A percentile compares a stretch with the other conserved stretches of the same genome.
Conservation (phyloP, 1,284 basidiomycete species). For the Pseudozyma flocculosa region DNA sequence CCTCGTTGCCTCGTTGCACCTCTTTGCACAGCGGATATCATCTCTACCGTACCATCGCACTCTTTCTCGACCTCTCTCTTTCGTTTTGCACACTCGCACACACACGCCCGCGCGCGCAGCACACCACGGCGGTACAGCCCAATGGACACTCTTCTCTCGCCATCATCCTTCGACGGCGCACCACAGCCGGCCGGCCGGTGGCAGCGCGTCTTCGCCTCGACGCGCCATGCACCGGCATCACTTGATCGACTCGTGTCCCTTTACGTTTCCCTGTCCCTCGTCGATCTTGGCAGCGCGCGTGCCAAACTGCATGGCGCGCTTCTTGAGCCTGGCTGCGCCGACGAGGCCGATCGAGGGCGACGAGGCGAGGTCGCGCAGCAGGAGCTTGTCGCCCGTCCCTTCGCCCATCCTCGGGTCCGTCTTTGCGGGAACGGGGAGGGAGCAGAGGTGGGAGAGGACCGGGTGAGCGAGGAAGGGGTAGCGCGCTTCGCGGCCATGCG, state of each 20-base stretch:
- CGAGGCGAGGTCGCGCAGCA: conserved; percentile 65
- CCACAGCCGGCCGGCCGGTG: no score
- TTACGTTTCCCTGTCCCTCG: conserved; percentile 57
- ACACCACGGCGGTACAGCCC: no score
- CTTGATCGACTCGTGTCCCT: conserved; percentile 44
- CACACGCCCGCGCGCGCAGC: no score
- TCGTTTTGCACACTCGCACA: no score
- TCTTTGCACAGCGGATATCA: no score
- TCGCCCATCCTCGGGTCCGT: conserved; percentile 50
- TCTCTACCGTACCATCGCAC: no score
- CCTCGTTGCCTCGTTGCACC: no score
- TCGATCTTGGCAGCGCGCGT: conserved; percentile 85
- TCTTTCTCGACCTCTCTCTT: no score
- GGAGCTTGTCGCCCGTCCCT: conserved; percentile 76
- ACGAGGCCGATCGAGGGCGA: conserved; percentile 13
- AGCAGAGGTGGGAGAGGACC: conserved; percentile 62
- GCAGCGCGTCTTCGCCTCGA: no score
- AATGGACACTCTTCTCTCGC: no score
- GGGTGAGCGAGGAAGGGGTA: conserved; percentile 47
- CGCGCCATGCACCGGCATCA: no score
- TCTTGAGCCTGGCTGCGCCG: conserved; percentile 69
- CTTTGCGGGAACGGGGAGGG: conserved; percentile 76
- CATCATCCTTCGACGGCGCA: no score
- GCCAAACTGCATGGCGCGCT: conserved; percentile 97
- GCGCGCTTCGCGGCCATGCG: conserved; percentile 77